Evolutionary conservation across 306 rosid genomes (phyloP).

Genomic region (Datisca glomerata): DNA sequence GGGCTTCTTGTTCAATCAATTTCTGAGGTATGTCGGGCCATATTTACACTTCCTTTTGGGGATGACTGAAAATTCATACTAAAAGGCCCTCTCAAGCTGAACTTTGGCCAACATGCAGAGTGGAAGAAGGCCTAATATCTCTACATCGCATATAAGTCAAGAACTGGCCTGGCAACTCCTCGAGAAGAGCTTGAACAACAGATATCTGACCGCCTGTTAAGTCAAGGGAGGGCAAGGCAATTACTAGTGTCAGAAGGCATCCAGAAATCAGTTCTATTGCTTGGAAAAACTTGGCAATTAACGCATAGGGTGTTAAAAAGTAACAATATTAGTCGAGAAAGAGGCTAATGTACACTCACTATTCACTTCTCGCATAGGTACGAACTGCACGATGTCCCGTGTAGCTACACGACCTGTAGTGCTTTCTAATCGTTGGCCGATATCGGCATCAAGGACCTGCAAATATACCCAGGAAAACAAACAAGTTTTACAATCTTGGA

Average conservation of each 20-base stretch:
- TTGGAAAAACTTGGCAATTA: too few relatives aligned
- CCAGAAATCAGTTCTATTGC: too few relatives aligned
- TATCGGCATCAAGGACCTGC: slow-evolving; percentile 79
- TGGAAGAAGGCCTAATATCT: slow-evolving; percentile 38
- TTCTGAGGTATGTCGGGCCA: too few relatives aligned
- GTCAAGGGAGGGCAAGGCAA: too few relatives aligned
- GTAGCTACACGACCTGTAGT: slow-evolving; percentile 60
- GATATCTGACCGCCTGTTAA: slow-evolving; percentile 42
- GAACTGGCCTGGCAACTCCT: slow-evolving; percentile 76
- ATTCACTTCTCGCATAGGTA: slow-evolving; percentile 61
- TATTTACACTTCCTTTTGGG: too few relatives aligned
- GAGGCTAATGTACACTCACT: slow-evolving; percentile 21
- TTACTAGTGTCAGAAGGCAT: too few relatives aligned
- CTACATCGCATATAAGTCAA: slow-evolving; percentile 53
- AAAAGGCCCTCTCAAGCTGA: slow-evolving; percentile 3
- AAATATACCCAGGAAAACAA: background rate
- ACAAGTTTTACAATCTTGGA: background rate
- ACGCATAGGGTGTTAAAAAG: too few relatives aligned
- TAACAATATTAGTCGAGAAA: background rate
- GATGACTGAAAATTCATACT: too few relatives aligned
- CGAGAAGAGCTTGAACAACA: slow-evolving; percentile 60
- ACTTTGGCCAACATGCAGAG: slow-evolving; percentile 6
- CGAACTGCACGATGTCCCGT: slow-evolving; percentile 79
- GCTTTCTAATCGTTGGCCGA: slow-evolving; percentile 50
- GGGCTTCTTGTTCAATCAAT: too few relatives aligned